Percentiles rank a stretch among this genome's conserved stretches.
These are phyloP conservation scores for Suillus subluteus DNA, from an alignment of 768 basidiomycete species.

Conservation along the genomic window DNA sequence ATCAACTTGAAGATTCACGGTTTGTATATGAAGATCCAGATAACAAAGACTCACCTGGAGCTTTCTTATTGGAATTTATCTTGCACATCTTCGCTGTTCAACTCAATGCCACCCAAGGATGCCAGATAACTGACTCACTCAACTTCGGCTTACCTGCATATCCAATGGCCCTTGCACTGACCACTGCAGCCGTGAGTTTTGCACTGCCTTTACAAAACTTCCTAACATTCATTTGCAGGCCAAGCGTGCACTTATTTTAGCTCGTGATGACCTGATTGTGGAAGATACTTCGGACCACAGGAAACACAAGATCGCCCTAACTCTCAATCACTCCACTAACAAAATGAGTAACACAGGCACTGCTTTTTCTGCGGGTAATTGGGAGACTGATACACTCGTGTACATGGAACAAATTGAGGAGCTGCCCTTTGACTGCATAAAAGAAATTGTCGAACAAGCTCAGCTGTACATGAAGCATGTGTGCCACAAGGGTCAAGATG, in stretches of 20 bases:
- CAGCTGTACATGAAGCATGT: neutral
- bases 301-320: neutral
- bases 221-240: neutral
- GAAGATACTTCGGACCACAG: neutral
- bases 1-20: neutral
- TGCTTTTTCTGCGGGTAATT: neutral
- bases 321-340: neutral
- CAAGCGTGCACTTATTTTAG: neutral
- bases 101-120: neutral
- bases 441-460: neutral
- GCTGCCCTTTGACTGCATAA: neutral
- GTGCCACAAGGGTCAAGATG: no score
- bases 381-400: neutral
- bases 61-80: slow-evolving; percentile 1
- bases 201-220: neutral
- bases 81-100: neutral
- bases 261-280: no score
- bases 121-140: neutral
- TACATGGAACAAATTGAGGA: neutral
- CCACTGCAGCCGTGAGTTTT: neutral
- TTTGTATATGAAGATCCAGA: neutral
- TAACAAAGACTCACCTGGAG: neutral
- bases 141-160: neutral
- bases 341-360: neutral
- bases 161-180: neutral